Base-by-base conservation (phyloP, 345 rosid genomes). In the Anacardium occidentale region DNA sequence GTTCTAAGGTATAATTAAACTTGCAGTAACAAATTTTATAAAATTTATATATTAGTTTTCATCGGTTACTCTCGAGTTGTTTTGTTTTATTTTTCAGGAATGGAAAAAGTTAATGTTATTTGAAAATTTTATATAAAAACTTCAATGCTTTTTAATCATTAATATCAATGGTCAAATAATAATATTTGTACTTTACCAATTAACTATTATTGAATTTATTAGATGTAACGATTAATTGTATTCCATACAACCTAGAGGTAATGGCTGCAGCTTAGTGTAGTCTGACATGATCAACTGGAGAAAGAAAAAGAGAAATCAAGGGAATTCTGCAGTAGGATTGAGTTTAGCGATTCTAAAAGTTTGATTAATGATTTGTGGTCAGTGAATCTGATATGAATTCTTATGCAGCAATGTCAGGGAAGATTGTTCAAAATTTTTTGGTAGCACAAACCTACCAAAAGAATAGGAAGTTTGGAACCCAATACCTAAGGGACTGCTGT, bases 321-420 rank as follows among this genome's bases (percentile, higher is more conserved):
- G 37, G 45, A 58, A 22, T 69, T 2, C 29, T 24, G 26, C 20
- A 20, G 4, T 37, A 12, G 37, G 5, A 21, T 37, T 34, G 22
- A 53, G 12, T 40, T 10, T 29, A 53, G 73, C 40, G 18, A 40
- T 6, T 42, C 51, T 24, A 68, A 68, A 14, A 12, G 17, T 44
- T 26, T 37, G 6, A 22, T 67, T 32, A 74, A 34, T 62, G 14
- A 7, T 66, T 50, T 8, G 26, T 7, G 59, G 24, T 37, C 5
- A 52, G 34, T 2, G 24, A 50, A 76, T 79, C 88, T 89, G 77
- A 87, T 87, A 79, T 79, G 74, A 82, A 87, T 77, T 86, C 77
- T 77, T 80, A 80, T 89, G 93, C 88, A 87, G 95, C 89, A 81
- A 77, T 77, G 85, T 85, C 93, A 78, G 92, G 89, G 86, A 91